These are phyloP conservation scores for Exophiala spinifera DNA, from an alignment of 2,329 filamentous ascomycete genomes.

Conservation along the genomic window DNA sequence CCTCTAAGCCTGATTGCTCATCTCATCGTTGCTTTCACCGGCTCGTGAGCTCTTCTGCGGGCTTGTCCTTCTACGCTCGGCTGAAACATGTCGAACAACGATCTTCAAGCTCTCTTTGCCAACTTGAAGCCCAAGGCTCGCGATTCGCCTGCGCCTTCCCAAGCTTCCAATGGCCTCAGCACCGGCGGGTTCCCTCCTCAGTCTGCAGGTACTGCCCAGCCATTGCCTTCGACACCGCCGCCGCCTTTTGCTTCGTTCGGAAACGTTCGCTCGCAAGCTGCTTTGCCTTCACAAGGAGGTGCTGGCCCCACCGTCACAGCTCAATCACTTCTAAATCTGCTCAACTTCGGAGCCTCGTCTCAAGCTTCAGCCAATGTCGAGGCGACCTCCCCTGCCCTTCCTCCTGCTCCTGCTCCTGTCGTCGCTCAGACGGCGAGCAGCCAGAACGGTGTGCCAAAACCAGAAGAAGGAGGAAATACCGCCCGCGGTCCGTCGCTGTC, in stretches of 20 bases:
- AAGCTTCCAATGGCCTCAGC: constrained; percentile 26
- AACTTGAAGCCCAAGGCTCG: constrained; percentile 43
- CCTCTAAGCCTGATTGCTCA: background rate
- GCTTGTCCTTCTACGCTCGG: constrained; percentile 14
- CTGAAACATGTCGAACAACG: constrained; percentile 46
- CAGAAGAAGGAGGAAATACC: constrained; percentile 24
- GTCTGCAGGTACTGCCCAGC: constrained; percentile 6
- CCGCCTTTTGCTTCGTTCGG: constrained; percentile 6
- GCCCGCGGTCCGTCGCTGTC: constrained; percentile 42
- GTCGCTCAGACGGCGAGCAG: constrained; percentile 36
- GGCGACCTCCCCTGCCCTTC: constrained; percentile 9
- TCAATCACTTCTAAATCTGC: constrained; percentile 60
- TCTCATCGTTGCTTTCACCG: background rate
- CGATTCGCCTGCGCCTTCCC: constrained; percentile 30
- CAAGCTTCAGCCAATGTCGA: background rate
- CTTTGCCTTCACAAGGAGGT: constrained; percentile 3
- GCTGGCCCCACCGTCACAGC: constrained; percentile 43
- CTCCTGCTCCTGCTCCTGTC: too few relatives aligned
- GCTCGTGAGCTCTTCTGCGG: background rate
- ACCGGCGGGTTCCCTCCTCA: constrained; percentile 10
- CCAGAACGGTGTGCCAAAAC: constrained; percentile 3
- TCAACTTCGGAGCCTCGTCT: constrained; percentile 56
- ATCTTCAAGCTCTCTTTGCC: constrained; percentile 47
- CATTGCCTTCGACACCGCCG: constrained; percentile 16
- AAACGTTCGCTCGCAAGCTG: constrained; percentile 1